A percentile compares a stretch with the other conserved stretches of the same genome.
Conservation (phyloP, 805 yeast species). For the Candida suzukii region DNA sequence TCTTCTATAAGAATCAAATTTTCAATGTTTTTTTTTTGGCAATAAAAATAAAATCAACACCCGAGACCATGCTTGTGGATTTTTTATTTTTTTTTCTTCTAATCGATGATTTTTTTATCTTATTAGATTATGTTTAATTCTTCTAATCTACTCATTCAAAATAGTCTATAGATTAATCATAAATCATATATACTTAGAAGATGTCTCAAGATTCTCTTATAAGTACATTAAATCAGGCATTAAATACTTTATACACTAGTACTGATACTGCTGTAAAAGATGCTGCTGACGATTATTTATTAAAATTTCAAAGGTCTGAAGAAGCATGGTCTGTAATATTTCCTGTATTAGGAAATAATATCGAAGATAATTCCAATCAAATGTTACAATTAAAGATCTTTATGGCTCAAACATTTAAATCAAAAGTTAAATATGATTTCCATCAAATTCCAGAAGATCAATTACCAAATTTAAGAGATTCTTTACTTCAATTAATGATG, state of each 20-base stretch:
- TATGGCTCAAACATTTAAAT: constrained; percentile 85
- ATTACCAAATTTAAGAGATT: constrained; percentile 56
- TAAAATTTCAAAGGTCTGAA: constrained; percentile 73
- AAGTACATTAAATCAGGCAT: constrained; percentile 30
- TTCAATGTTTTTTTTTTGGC: too few species aligned
- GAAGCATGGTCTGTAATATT: constrained; percentile 77
- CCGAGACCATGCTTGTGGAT: too few species aligned
- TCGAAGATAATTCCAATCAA: constrained; percentile 15
- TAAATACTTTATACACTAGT: constrained; percentile 34
- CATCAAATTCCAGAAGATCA: constrained; percentile 61
- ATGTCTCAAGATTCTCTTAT: background rate
- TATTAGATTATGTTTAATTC: too few species aligned
- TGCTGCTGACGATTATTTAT: constrained; percentile 51
- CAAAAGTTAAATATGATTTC: constrained; percentile 79
- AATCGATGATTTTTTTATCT: too few species aligned
- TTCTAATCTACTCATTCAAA: too few species aligned
- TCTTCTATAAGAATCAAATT: too few species aligned
- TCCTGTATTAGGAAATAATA: constrained; percentile 35
- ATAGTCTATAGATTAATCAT: too few species aligned
- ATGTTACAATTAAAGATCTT: constrained; percentile 64
- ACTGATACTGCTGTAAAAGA: constrained; percentile 30
- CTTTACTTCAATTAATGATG: constrained; percentile 52
- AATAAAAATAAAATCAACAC: too few species aligned
- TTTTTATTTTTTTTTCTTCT: too few species aligned
- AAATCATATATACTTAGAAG: background rate